Percentiles rank a stretch among this genome's conserved stretches.
These are phyloP conservation scores for Hypomyces perniciosus DNA, from an alignment of 2,329 filamentous ascomycete species.

Conservation along the genomic window DNA sequence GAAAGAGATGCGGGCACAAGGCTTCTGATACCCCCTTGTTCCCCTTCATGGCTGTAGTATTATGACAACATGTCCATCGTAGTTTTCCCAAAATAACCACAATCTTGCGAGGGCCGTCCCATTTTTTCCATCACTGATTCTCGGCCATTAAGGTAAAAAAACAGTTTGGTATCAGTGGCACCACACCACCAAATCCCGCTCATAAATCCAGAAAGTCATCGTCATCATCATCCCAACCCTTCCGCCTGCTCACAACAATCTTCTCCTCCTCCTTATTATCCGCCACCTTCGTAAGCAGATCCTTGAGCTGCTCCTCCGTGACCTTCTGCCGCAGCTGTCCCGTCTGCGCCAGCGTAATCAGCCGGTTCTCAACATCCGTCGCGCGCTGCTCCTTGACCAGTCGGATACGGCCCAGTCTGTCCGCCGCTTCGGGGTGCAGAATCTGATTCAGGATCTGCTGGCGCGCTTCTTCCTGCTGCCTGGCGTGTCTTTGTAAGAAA, in stretches of 20 bases:
- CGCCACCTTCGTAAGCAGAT: conserved; percentile 76
- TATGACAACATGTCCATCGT: background rate
- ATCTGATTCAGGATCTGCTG: conserved; percentile 81
- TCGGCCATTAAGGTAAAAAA: background rate
- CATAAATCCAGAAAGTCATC: conserved; percentile 65
- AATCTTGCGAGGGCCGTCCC: background rate
- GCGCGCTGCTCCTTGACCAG: conserved; percentile 92
- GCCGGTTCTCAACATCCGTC: conserved; percentile 80
- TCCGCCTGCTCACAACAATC: conserved; percentile 79
- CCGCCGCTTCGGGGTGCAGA: conserved; percentile 86
- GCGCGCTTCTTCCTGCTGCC: conserved; percentile 61
- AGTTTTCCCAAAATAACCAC: background rate
- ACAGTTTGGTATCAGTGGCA: background rate
- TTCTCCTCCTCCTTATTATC: conserved; percentile 75
- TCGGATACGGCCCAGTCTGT: conserved; percentile 88
- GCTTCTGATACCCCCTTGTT: conserved; percentile 14
- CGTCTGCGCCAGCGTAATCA: conserved; percentile 84
- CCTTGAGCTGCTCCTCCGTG: conserved; percentile 88
- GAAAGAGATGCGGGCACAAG: conserved; percentile 36
- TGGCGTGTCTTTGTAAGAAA: conserved; percentile 19
- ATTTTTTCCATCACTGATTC: background rate
- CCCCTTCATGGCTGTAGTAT: background rate
- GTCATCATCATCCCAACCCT: conserved; percentile 80
- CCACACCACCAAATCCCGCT: conserved; percentile 8
- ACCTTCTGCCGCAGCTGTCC: conserved; percentile 85